Conservation (phyloP, 768 basidiomycete species). For the Mycena latifolia region DNA sequence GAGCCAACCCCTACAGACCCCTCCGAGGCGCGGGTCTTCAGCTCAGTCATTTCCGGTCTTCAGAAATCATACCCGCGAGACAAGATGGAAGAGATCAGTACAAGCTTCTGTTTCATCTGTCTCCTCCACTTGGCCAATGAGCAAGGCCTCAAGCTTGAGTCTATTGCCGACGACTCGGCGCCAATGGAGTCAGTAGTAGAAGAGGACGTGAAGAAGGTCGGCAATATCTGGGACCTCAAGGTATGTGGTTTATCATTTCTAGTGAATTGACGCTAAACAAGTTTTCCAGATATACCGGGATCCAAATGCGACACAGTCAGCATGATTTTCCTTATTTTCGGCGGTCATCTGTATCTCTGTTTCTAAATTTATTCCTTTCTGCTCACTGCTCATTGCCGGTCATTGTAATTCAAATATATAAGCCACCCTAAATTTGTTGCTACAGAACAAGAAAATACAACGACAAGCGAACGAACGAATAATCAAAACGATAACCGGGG, state of each 20-base stretch:
- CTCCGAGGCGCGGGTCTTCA: conserved; percentile 75
- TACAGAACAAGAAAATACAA: conserved; percentile 12
- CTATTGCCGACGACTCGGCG: conserved; percentile 50
- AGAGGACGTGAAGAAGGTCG: conserved; percentile 63
- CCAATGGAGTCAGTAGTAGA: conserved; percentile 53
- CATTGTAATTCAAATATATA: conserved; percentile 28
- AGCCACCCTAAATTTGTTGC: conserved; percentile 5
- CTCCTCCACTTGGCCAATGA: conserved; percentile 97
- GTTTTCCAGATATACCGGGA: conserved; percentile 58
- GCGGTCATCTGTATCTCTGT: conserved; percentile 13
- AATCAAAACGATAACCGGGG: not conserved
- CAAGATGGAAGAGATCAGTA: conserved; percentile 98
- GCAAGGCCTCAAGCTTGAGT: conserved; percentile 88
- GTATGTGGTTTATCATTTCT: conserved; percentile 49
- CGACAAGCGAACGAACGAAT: conserved; percentile 1
- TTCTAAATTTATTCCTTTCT: conserved; percentile 30
- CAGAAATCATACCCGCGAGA: conserved; percentile 88
- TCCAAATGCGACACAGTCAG: conserved; percentile 47
- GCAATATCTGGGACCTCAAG: conserved; percentile 83
- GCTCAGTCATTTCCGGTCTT: conserved; percentile 85
- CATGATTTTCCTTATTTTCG: conserved; percentile 20
- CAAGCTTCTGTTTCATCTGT: conserved; percentile 99
- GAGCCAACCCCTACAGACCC: conserved; percentile 68
- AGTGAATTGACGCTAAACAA: not conserved
- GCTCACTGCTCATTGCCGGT: conserved; percentile 17